Percentiles rank a stretch among this genome's conserved stretches.
Conservation (phyloP, 1,284 basidiomycete genomes). For the Papiliotrema flavescens region DNA sequence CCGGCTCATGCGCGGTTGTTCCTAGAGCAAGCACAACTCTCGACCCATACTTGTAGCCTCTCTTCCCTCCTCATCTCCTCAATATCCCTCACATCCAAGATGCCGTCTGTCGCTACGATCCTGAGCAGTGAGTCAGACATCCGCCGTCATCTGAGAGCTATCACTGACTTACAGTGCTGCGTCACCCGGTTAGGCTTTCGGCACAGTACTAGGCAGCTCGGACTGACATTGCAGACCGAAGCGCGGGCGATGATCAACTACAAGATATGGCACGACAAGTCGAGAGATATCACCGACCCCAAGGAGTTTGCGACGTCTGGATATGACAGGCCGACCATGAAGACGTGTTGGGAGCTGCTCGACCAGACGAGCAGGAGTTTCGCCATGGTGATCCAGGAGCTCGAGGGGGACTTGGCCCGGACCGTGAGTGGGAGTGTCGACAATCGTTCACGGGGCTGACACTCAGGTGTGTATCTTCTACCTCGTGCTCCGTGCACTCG, state of each 20-base stretch:
- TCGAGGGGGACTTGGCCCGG: slow-evolving; percentile 90
- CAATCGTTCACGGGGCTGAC: background rate
- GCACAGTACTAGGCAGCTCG: background rate
- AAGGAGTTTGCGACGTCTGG: slow-evolving; percentile 69
- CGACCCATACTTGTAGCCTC: background rate
- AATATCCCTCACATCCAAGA: background rate
- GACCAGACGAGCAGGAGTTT: slow-evolving; percentile 89
- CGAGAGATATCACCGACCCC: slow-evolving; percentile 70
- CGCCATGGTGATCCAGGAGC: slow-evolving; percentile 89
- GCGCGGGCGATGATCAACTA: slow-evolving; percentile 74
- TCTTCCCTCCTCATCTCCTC: background rate
- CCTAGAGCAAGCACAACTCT: background rate
- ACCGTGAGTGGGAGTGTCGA: slow-evolving; percentile 60
- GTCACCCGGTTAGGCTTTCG: slow-evolving; percentile 27
- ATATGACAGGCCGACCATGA: slow-evolving; percentile 81
- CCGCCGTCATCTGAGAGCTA: background rate
- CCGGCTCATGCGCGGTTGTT: no score
- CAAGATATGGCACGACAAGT: slow-evolving; percentile 67
- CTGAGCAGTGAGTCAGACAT: slow-evolving; percentile 28
- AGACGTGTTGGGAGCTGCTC: slow-evolving; percentile 83
- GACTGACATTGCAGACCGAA: slow-evolving; percentile 57
- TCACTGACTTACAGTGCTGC: slow-evolving; percentile 22
- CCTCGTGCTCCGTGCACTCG: slow-evolving; percentile 84
- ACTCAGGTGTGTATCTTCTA: slow-evolving; percentile 89
- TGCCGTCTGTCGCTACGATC: slow-evolving; percentile 19